A percentile compares a stretch with the other conserved stretches of the same genome.
Conservation (phyloP, 257 asterid species). For the Fraxinus excelsior region DNA sequence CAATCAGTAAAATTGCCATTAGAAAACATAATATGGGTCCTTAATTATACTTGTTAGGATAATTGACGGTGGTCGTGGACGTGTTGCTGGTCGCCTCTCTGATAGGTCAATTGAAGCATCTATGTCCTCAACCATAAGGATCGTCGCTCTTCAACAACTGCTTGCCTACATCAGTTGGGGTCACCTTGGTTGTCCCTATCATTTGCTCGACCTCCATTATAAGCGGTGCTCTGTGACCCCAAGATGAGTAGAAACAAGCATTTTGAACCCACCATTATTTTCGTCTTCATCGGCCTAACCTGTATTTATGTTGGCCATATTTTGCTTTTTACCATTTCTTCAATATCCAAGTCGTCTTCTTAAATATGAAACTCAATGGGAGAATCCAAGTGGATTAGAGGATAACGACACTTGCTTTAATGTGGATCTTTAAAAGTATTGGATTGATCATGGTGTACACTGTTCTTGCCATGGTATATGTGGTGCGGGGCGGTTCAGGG, state of each 20-base stretch:
- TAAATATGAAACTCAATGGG: no score
- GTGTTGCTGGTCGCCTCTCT: conserved; percentile 21
- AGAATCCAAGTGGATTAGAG: no score
- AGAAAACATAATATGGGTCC: conserved; percentile 27
- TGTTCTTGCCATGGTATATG: no score
- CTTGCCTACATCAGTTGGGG: conserved; percentile 67
- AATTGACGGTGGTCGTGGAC: not conserved
- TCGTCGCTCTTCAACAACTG: conserved; percentile 41
- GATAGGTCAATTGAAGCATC: conserved; percentile 51
- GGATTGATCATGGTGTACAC: no score
- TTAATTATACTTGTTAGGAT: conserved; percentile 1
- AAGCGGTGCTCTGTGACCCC: conserved; percentile 35
- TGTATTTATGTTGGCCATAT: no score
- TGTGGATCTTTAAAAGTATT: no score
- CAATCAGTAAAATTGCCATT: not conserved
- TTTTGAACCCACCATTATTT: conserved; percentile 19
- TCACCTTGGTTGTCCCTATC: conserved; percentile 38
- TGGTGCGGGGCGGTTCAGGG: no score
- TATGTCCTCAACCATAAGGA: conserved; percentile 49
- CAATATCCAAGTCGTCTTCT: no score
- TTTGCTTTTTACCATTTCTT: no score
- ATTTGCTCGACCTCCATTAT: conserved; percentile 26
- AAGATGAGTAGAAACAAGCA: conserved; percentile 40
- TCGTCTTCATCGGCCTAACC: no score
- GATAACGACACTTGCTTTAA: no score